phyloP scores from a whole-genome alignment of 179 eudicot genomes.

The Kewa caespitosa region DNA sequence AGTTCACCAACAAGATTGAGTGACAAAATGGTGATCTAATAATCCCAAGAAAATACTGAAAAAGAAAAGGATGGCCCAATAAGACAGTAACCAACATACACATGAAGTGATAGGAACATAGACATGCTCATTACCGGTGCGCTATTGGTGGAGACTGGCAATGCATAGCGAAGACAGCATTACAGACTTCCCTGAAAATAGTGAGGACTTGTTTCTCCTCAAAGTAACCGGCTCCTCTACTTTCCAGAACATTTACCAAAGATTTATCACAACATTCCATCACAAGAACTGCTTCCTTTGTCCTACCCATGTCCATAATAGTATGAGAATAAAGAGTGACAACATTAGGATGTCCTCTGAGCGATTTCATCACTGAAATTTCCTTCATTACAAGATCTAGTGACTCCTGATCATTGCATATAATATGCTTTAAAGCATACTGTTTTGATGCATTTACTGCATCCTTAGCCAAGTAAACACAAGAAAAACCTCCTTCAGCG shows the following conservation, averaged over 20 bases:
- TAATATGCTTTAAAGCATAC: constrained; percentile 92
- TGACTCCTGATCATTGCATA: constrained; percentile 93
- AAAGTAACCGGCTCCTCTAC: constrained; percentile 82
- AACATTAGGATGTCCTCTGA: constrained; percentile 89
- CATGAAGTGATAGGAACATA: neutral
- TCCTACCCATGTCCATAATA: constrained; percentile 88
- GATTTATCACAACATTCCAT: constrained; percentile 96
- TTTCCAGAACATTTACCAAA: constrained; percentile 79
- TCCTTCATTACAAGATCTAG: constrained; percentile 80
- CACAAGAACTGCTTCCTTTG: constrained; percentile 86
- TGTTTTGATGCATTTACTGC: constrained; percentile 75
- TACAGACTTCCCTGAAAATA: constrained; percentile 88
- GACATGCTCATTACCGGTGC: constrained; percentile 61
- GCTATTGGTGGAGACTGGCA: constrained; percentile 95
- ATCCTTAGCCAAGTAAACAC: constrained; percentile 91
- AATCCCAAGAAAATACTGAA: neutral
- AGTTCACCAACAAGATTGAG: neutral
- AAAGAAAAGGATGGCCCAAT: neutral
- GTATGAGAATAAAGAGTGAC: constrained; percentile 64
- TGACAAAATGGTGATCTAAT: neutral
- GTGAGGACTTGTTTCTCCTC: constrained; percentile 80
- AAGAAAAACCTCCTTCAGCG: constrained; percentile 98
- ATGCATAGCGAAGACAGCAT: constrained; percentile 97
- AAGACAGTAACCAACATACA: neutral
- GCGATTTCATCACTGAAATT: constrained; percentile 81